Evolutionary conservation across 2,329 filamentous ascomycete species (phyloP), one percentile per base, ranked within the genome.

Genomic region (Venturia pyrina): DNA sequence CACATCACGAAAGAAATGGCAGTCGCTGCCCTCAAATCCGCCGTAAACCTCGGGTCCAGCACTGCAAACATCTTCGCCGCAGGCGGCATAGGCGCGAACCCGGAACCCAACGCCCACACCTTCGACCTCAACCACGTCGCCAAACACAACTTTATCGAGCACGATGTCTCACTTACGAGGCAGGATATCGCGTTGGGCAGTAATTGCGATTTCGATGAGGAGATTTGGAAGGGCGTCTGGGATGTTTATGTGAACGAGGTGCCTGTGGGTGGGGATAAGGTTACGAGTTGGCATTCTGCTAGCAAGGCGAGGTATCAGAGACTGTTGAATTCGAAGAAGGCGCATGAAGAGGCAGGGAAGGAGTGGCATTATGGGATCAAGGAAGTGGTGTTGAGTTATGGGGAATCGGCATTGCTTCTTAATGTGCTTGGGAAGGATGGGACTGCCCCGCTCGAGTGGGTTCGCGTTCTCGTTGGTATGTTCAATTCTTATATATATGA

Each of bases 51-150:
- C 17, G 65, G 43, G 48, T 13, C 41, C 15, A 34, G 10, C 32
- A 63, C 44, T 15, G 65, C 65, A 15, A 53, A 17, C 19, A 37
- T 66, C 37, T 64, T 66, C 59, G 63, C 66, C 1, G 21, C 21
- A 4, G 59, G 28, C 32, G 67, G 41, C 15, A 48, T 67, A 10
- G 53, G 24, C n/a, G 59, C 66, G 2, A 64, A 63, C 24, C 48
- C 56, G 1, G 62, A 66, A n/a, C 21, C 28, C n/a, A 13, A 8
- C 24, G 53, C 43, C 6, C 28, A 64, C n/a, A 66, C 37, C 28
- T 66, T 66, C n/a, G 65, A 66, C 40, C 65, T 66, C 44, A 57
- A 66, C 48, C 59, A 63, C 28, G 61, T 66, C 19, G 43, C 66
- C 46, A 64, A 65, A 28, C 65, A 66, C 40, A 53, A 53, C 44